Percentiles rank a stretch among this genome's conserved stretches.
Evolutionary conservation across 495 filamentous ascomycete genomes (phyloP).

Genomic region (Aspergillus sclerotiicarbonarius): DNA sequence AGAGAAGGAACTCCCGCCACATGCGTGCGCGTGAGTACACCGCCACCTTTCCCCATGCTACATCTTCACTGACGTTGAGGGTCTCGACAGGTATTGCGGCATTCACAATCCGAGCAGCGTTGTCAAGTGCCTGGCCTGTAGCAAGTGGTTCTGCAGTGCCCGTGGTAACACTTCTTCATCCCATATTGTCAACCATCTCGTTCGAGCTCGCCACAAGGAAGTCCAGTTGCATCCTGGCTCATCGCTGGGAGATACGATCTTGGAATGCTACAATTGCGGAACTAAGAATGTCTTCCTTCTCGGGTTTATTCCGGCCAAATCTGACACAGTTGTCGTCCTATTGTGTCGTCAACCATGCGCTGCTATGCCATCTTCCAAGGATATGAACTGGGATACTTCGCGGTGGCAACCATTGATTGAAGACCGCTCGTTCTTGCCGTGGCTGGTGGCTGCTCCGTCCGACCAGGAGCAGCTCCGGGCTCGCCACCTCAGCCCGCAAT

Average conservation of each 20-base stretch:
- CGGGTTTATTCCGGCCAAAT: constrained; percentile 98
- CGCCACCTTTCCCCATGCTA: neutral
- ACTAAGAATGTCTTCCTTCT: constrained; percentile 99
- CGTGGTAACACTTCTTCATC: constrained; percentile 95
- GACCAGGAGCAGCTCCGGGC: constrained; percentile 96
- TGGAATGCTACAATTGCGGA: constrained; percentile 99
- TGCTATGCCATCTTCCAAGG: constrained; percentile 92
- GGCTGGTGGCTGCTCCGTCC: constrained; percentile 86
- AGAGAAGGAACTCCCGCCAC: constrained; percentile 87
- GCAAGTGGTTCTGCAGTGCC: constrained; percentile 99
- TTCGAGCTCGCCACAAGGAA: constrained; percentile 96
- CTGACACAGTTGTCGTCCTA: constrained; percentile 95
- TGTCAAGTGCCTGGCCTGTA: constrained; percentile 92
- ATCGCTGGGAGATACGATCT: constrained; percentile 91
- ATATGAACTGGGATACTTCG: constrained; percentile 99
- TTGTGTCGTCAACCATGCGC: constrained; percentile 96
- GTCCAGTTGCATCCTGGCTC: constrained; percentile 94
- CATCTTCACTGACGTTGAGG: constrained; percentile 15
- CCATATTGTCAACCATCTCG: constrained; percentile 97
- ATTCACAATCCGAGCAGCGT: constrained; percentile 95
- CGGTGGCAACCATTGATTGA: constrained; percentile 98
- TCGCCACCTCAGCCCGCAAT: constrained; percentile 87
- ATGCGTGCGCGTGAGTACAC: constrained; percentile 89
- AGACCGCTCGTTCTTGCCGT: constrained; percentile 90
- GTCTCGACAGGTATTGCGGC: constrained; percentile 75